A percentile compares a stretch with the other conserved stretches of the same genome.
These are phyloP conservation scores for Debaryomyces udenii DNA, from an alignment of 1,139 yeast genomes.

Conservation along the genomic window DNA sequence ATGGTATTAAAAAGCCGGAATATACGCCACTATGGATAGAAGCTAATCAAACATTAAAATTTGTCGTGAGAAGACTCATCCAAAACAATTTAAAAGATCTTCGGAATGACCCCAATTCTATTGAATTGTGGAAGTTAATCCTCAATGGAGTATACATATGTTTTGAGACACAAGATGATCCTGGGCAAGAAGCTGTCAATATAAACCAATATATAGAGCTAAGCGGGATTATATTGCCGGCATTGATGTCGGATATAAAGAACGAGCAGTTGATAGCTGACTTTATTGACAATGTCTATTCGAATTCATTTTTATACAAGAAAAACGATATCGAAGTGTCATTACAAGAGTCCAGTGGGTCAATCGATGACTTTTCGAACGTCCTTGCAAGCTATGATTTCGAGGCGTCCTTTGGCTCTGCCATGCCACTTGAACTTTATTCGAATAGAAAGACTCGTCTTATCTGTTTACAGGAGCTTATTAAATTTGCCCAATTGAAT, in stretches of 20 bases:
- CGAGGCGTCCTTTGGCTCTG: slow-evolving; percentile 33
- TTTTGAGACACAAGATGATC: slow-evolving; percentile 32
- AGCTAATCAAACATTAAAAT: slow-evolving; percentile 36
- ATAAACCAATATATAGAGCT: slow-evolving; percentile 48
- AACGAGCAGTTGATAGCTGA: slow-evolving; percentile 36
- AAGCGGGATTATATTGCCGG: slow-evolving; percentile 45
- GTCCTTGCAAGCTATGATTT: slow-evolving; percentile 10
- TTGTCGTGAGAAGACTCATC: slow-evolving; percentile 24
- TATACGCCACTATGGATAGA: slow-evolving; percentile 46
- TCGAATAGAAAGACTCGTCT: slow-evolving; percentile 31
- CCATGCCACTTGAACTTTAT: slow-evolving; percentile 28
- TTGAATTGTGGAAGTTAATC: slow-evolving; percentile 50
- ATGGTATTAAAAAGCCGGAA: slow-evolving; percentile 32
- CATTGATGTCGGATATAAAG: slow-evolving; percentile 28
- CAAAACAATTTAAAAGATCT: slow-evolving; percentile 20
- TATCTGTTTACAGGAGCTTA: slow-evolving; percentile 37
- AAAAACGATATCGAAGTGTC: slow-evolving; percentile 31
- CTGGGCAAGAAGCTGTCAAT: slow-evolving; percentile 51
- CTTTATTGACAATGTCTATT: slow-evolving; percentile 40
- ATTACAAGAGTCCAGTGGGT: not conserved
- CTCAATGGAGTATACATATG: slow-evolving; percentile 47
- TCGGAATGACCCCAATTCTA: slow-evolving; percentile 16
- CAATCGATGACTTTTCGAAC: slow-evolving; percentile 1
- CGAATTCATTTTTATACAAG: slow-evolving; percentile 41
- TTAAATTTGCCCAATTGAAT: slow-evolving; percentile 24